A percentile compares a stretch with the other conserved stretches of the same genome.
Conservation (phyloP, 805 yeast genomes). For the Myxozyma udenii region DNA sequence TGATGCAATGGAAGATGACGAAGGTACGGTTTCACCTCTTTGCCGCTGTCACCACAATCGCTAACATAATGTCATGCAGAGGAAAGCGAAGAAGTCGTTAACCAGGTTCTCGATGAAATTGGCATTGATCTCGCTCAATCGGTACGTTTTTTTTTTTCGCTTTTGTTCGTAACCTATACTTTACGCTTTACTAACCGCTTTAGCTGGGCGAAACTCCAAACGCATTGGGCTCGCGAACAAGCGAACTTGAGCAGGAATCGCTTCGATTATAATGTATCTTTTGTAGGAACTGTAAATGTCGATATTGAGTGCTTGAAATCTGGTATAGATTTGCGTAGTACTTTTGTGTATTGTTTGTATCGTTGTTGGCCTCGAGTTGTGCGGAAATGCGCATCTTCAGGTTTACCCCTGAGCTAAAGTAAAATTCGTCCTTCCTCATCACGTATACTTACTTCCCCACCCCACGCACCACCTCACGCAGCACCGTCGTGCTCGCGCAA, state of each 20-base stretch:
- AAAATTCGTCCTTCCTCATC: too few species aligned
- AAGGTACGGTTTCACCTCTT: conserved; percentile 39
- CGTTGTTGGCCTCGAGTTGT: too few species aligned
- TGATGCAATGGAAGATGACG: conserved; percentile 90
- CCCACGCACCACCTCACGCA: too few species aligned
- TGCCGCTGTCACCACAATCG: neutral
- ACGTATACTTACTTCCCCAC: too few species aligned
- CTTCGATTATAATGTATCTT: conserved; percentile 1
- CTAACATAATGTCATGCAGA: conserved; percentile 13
- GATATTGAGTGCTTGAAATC: neutral
- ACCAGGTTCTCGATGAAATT: conserved; percentile 90
- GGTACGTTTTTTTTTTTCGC: conserved; percentile 10
- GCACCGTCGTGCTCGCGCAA: too few species aligned
- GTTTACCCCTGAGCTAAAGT: too few species aligned
- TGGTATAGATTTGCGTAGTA: too few species aligned
- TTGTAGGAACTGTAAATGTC: neutral
- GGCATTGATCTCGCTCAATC: conserved; percentile 74
- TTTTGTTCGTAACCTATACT: neutral
- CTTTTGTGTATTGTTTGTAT: too few species aligned
- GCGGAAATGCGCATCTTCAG: too few species aligned
- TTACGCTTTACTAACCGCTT: neutral
- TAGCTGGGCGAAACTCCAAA: conserved; percentile 45
- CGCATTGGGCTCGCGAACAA: conserved; percentile 20
- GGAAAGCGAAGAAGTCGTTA: conserved; percentile 46
- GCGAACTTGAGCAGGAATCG: conserved; percentile 19